Evolutionary conservation across 2,329 filamentous ascomycete genomes (phyloP), one percentile per base, ranked within the genome.

Genomic region (Ambrosiella xylebori): DNA sequence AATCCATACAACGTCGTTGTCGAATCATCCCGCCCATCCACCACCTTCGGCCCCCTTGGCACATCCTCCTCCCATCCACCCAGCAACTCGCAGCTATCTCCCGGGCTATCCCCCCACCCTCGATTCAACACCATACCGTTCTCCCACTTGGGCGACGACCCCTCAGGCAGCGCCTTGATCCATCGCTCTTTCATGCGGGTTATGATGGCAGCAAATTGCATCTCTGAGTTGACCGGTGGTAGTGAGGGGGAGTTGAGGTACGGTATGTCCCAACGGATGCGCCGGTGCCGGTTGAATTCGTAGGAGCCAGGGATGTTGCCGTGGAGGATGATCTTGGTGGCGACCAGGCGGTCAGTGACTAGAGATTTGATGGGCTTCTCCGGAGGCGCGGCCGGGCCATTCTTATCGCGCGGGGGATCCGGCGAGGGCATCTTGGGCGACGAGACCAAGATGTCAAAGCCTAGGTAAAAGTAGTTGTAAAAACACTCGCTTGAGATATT

Each of bases 391-490:
- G 36, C 35, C 15, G 27, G 38, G 9, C 39, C 27, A 13, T 6
- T 27, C 27, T 27, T 58, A 57, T 60, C 68, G 74, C 4, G 74
- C 11, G 83, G 85, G 0, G 85, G 82, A 6, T 74, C 73, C 19
- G 79, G 79, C 0, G 85, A 86, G 3, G 84, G 75, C 4, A 76
- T 67, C 0, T 80, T 81, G 0, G 87, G 85, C 37, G 82, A 81
- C 0, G 91, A 95, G n/a, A 98, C 79, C 4, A 97, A 76, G 8
- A 96, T 79, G 68, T 98, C 93, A 66, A 98, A 94, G 1, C 93
- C 93, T 62, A 95, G 84, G 63, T 91, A 85, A 67, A 96, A 98
- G 68, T 98, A 98, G 68, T 97, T 97, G 71, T 93, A 96, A 68
- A 97, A 98, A 63, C 84, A 89, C 67, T 94, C 88, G 3, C 81